Base-by-base conservation (phyloP, 1,139 yeast species). In the Ogataea hybrid region DNA sequence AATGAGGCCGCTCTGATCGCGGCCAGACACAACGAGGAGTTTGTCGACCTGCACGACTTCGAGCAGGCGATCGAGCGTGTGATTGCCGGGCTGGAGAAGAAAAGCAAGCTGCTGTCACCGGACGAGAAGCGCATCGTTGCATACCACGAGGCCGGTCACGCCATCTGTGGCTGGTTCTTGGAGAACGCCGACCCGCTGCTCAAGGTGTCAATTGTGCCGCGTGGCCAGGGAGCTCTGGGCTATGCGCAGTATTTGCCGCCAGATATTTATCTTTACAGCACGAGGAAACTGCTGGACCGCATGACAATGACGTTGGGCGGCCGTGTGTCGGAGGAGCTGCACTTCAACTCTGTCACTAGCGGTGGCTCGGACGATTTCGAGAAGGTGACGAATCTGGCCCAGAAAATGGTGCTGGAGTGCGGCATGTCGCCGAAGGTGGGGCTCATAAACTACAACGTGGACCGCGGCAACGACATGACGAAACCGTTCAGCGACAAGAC, bases 281-380 rank as follows among this genome's bases (percentile, higher is more conserved):
- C 79, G 42, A 81, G 79, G 51, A 89, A 84, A 56, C 73, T 81
- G 51, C 68, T 65, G 50, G 88, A 84, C 61, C 71, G 88, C 54
- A 83, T 84, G 84, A 79, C 84, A 28, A 84, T 84, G 92, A 75
- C 90, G 1, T 64, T 84, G 25, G 94, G 89, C 47, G 94, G 94
- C 15, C 71, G 94, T 59, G 89, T 84, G 12, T 76, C 84, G 38
- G 94, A 84, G 62, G 92, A 84, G 56, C 61, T 84, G 36, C 86
- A 84, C 61, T 84, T 84, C 56, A 74, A 75, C 37, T 78, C 86
- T n/a, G 87, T 84, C 2, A 84, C 92, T 6, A 79, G 86, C 53
- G 94, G 92, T 42, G 94, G 89, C 0, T 78, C 84, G 16, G 92
- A 84, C 60, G 94, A 84, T 63, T 82, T 84, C 64, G 84, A 83